A percentile compares a stretch with the other conserved stretches of the same genome.
phyloP scores from a whole-genome alignment of 306 rosid genomes.

The Spatholobus suberectus region DNA sequence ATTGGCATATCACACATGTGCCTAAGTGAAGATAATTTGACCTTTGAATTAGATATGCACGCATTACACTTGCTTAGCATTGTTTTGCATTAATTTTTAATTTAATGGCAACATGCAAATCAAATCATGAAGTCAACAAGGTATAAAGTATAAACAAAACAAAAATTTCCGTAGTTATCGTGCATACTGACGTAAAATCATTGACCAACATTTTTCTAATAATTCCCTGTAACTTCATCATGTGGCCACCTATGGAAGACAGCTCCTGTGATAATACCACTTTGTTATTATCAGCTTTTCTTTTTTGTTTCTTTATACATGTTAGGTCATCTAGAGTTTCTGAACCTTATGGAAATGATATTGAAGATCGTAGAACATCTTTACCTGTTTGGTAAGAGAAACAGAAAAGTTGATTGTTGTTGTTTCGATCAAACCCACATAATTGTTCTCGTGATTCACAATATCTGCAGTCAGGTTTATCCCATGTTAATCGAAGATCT shows the following conservation, averaged over 20 bases:
- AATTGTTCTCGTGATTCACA: constrained; percentile 60
- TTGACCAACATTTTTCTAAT: constrained; percentile 35
- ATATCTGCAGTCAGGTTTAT: constrained; percentile 58
- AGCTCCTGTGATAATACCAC: background rate
- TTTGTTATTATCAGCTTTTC: background rate
- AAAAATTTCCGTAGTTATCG: background rate
- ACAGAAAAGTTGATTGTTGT: constrained; percentile 56
- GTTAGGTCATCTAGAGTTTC: constrained; percentile 5
- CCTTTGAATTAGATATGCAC: background rate
- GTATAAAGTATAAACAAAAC: background rate
- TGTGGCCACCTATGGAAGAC: background rate
- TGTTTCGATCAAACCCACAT: constrained; percentile 58
- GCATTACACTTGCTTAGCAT: background rate
- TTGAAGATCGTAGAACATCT: background rate
- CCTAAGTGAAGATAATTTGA: constrained; percentile 3
- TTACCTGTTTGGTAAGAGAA: constrained; percentile 54
- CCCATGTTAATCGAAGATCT: constrained; percentile 66
- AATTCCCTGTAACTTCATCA: constrained; percentile 8
- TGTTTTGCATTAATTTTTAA: constrained; percentile 23
- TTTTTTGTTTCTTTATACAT: background rate
- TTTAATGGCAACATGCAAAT: constrained; percentile 38
- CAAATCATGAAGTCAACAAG: constrained; percentile 32
- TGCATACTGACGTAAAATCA: constrained; percentile 27
- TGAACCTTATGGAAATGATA: background rate
- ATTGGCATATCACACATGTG: too few species aligned